Conservation (phyloP, 108 stramenopile species). For the Skeletonema menzelii region DNA sequence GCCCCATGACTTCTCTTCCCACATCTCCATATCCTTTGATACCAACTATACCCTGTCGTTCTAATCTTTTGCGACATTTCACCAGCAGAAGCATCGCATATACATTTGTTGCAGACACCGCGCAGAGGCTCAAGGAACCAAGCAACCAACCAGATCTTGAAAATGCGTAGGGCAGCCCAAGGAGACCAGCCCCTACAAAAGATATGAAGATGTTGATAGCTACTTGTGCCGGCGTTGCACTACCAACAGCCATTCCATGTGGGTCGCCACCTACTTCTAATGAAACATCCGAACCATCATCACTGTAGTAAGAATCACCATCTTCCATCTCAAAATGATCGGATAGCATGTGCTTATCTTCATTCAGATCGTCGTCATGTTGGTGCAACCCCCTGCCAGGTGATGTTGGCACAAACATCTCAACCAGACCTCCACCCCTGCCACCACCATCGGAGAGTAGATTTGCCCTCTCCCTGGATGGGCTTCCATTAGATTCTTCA, state of each 20-base stretch:
- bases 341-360: slow-evolving; percentile 3
- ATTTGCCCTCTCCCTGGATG: slow-evolving; percentile 2
- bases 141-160: slow-evolving; percentile 70
- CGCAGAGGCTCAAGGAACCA: slow-evolving; percentile 44
- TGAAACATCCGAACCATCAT: neutral
- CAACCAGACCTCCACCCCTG: neutral
- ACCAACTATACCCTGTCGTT: slow-evolving; percentile 17
- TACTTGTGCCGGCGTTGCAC: slow-evolving; percentile 52
- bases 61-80: slow-evolving; percentile 41
- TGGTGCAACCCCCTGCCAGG: neutral
- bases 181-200: slow-evolving; percentile 82
- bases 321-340: slow-evolving; percentile 21
- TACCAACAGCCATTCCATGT: slow-evolving; percentile 36
- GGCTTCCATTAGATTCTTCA: neutral
- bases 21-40: slow-evolving; percentile 59
- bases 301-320: neutral
- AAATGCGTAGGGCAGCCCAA: slow-evolving; percentile 79
- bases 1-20: slow-evolving; percentile 49
- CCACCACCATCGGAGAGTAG: neutral
- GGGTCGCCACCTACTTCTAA: slow-evolving; percentile 5
- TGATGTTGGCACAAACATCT: slow-evolving; percentile 29
- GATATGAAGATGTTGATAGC: slow-evolving; percentile 74
- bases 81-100: slow-evolving; percentile 75
- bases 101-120: slow-evolving; percentile 60
- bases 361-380: slow-evolving; percentile 8